A percentile compares a stretch with the other conserved stretches of the same genome.
These are phyloP conservation scores for Penicillium desertorum DNA, from an alignment of 495 filamentous ascomycete genomes.

Conservation along the genomic window DNA sequence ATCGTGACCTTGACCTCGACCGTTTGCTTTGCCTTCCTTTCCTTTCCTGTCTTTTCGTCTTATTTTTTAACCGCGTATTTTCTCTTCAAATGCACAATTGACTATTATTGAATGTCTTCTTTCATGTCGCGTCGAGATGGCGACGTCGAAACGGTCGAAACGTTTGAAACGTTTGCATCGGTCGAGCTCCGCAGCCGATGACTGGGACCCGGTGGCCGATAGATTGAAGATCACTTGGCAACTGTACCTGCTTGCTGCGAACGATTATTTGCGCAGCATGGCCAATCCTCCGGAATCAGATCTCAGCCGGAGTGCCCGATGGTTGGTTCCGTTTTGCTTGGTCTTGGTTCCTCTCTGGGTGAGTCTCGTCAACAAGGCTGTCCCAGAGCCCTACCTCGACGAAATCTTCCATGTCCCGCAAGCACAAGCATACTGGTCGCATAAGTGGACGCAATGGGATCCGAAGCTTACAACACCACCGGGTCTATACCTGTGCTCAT, in stretches of 20 bases:
- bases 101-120: background rate
- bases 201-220: background rate
- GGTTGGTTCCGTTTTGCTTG: constrained; percentile 44
- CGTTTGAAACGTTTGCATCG: constrained; percentile 14
- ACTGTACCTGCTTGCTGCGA: constrained; percentile 7
- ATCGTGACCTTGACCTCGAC: background rate
- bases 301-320: constrained; percentile 44
- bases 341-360: constrained; percentile 43
- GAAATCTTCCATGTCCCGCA: constrained; percentile 96
- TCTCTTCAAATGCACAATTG: background rate
- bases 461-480: constrained; percentile 96
- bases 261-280: constrained; percentile 32
- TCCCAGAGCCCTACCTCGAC: constrained; percentile 85
- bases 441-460: constrained; percentile 79
- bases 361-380: constrained; percentile 41
- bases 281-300: constrained; percentile 36
- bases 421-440: constrained; percentile 79
- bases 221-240: background rate
- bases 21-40: background rate
- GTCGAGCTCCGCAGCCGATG: constrained; percentile 5
- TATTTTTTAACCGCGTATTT: background rate
- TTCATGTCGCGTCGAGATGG: background rate
- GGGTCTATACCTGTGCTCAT: constrained; percentile 70
- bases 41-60: background rate
- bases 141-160: constrained; percentile 1